Base-by-base conservation (phyloP, 495 filamentous ascomycete species). In the Penicillium daleae region DNA sequence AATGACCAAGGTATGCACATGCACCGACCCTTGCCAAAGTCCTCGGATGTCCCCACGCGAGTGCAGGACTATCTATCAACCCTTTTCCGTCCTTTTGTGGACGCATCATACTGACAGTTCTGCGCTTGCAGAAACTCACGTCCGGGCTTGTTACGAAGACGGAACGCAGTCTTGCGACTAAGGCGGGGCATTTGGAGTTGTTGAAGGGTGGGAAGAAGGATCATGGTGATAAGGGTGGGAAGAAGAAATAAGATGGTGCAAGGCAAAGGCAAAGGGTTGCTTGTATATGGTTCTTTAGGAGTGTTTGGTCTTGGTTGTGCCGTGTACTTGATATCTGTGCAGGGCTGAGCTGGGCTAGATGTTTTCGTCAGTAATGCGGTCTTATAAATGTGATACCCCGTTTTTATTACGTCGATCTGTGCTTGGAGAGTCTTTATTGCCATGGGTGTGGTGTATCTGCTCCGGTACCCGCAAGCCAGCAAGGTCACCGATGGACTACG, bases 131-230 rank as follows among this genome's bases (percentile, higher is more conserved):
- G 88, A 91, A 90, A 84, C 78, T 87, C 53, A 80, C 86, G 0
- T 80, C 87, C 0, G 88, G 89, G 0, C 76, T 92, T 22, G 82
- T 81, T 4, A 78, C 79, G 0, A 82, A 83, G 74, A 91, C 89
- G 60, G 90, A 92, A 68, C 80, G 85, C 60, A 83, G 73, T 66
- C 78, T 93, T 24, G 90, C 86, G 6, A 76, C 84, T 50, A 87
- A 85, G 70, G 90, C 89, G 42, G 90, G 90, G 6, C 90, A 93
- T 83, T 66, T 92, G 64, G 90, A 92, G 72, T 40, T 92, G 73
- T 69, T 92, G 61, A 77, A 80, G 61, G 87, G 85, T 4, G 87
- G 85, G 12, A 89, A 89, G 82, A 88, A 86, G 77, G 80, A 85
- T 53, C 75, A 70, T 65, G 54, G 59, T 60, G 22, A 63, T 39